Conservation (phyloP, 163 green algal genomes). For the Chlamydomonas reinhardtii region DNA sequence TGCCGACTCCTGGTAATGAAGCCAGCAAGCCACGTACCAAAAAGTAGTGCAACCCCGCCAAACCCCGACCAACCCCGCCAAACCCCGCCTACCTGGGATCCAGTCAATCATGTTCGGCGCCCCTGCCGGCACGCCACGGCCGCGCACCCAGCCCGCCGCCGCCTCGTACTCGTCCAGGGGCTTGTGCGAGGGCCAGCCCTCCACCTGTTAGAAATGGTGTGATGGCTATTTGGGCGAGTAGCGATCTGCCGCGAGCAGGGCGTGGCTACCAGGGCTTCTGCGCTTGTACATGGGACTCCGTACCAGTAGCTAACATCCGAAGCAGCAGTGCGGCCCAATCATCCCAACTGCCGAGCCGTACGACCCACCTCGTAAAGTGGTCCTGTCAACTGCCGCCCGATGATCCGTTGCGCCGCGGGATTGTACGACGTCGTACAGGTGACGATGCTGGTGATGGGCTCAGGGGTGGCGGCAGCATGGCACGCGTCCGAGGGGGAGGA, state of each 20-base stretch:
- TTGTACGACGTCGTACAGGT: slow-evolving; percentile 24
- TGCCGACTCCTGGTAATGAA: too few relatives aligned
- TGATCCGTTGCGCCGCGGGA: slow-evolving; percentile 14
- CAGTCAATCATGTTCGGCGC: slow-evolving; percentile 19
- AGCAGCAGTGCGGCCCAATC: too few relatives aligned
- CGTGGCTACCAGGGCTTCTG: too few relatives aligned
- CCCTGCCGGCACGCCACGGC: not conserved
- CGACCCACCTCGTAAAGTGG: slow-evolving; percentile 4
- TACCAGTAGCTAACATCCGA: too few relatives aligned
- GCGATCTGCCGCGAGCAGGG: too few relatives aligned
- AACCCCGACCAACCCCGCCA: too few relatives aligned
- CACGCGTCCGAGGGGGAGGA: not conserved
- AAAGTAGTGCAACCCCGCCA: too few relatives aligned
- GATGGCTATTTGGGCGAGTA: too few relatives aligned
- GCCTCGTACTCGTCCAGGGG: not conserved
- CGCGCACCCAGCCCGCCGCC: slow-evolving; percentile 11
- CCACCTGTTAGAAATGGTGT: not conserved
- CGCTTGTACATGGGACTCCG: too few relatives aligned
- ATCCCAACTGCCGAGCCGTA: too few relatives aligned
- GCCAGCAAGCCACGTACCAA: too few relatives aligned
- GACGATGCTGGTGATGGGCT: not conserved
- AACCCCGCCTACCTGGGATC: slow-evolving; percentile 5
- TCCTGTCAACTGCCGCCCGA: slow-evolving; percentile 21
- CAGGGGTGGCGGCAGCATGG: not conserved
- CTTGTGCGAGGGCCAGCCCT: slow-evolving; percentile 3